Percentiles rank a stretch among this genome's conserved stretches.
Evolutionary conservation across 1,139 yeast species (phyloP).

Genomic region (Lodderomyces elongisporus): DNA sequence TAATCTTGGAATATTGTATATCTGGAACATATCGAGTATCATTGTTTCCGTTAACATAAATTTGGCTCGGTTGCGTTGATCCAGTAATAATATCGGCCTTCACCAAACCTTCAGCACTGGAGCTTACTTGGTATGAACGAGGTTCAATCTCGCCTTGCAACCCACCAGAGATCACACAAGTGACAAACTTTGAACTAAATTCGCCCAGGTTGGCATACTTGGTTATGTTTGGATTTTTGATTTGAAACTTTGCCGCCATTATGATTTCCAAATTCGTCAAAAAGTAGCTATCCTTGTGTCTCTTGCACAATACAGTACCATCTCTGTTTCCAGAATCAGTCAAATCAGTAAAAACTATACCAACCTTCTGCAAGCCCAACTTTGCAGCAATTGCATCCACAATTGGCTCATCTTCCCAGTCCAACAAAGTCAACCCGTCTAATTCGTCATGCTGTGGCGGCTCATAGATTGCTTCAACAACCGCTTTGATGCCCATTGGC

Average conservation of each 20-base stretch:
- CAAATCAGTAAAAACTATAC: slow-evolving; percentile 85
- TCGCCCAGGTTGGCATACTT: slow-evolving; percentile 62
- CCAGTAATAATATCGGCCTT: slow-evolving; percentile 83
- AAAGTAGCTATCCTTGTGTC: slow-evolving; percentile 90
- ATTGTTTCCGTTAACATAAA: slow-evolving; percentile 71
- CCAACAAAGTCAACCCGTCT: slow-evolving; percentile 72
- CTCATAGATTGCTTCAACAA: slow-evolving; percentile 89
- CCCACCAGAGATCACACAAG: slow-evolving; percentile 91
- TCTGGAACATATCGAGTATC: slow-evolving; percentile 87
- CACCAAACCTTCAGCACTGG: slow-evolving; percentile 81
- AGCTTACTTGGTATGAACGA: slow-evolving; percentile 83
- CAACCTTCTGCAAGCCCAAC: slow-evolving; percentile 70
- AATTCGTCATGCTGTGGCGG: slow-evolving; percentile 85
- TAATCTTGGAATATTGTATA: slow-evolving; percentile 74
- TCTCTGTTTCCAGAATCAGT: slow-evolving; percentile 82
- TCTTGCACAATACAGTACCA: slow-evolving; percentile 85
- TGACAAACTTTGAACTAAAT: slow-evolving; percentile 85
- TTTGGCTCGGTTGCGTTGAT: slow-evolving; percentile 85
- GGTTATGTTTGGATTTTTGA: slow-evolving; percentile 57
- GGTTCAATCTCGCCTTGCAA: slow-evolving; percentile 84
- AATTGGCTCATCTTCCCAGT: slow-evolving; percentile 53
- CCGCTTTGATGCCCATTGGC: slow-evolving; percentile 91
- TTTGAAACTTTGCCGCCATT: slow-evolving; percentile 82
- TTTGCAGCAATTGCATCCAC: slow-evolving; percentile 53
- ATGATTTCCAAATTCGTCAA: slow-evolving; percentile 77